Evolutionary conservation across 257 asterid genomes (phyloP).

Genomic region (Capsicum pubescens): DNA sequence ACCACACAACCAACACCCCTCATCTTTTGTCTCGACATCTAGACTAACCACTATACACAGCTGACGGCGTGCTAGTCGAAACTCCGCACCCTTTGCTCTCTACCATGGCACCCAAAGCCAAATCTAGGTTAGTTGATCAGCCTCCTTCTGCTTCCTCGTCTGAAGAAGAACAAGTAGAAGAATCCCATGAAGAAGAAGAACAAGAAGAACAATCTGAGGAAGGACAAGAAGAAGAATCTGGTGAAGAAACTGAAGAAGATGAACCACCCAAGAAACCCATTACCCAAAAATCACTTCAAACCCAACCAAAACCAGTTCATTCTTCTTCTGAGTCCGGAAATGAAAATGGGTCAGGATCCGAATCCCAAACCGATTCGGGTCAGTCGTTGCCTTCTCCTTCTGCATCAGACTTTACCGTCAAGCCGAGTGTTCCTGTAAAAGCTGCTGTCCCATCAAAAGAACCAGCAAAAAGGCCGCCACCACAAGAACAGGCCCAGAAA

Average conservation of each 20-base stretch:
- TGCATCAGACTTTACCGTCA: slow-evolving; percentile 48
- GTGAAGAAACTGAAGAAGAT: slow-evolving; percentile 28
- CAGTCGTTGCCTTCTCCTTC: slow-evolving; percentile 41
- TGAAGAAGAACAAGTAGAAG: slow-evolving; percentile 27
- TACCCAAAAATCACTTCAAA: neutral
- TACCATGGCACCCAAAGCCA: slow-evolving; percentile 36
- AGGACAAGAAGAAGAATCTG: slow-evolving; percentile 30
- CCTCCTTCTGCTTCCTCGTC: slow-evolving; percentile 39
- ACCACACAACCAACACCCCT: neutral
- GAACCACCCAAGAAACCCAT: neutral
- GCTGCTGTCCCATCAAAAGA: slow-evolving; percentile 33
- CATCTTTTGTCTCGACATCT: neutral
- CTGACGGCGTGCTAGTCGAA: slow-evolving; percentile 26
- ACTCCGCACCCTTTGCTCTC: neutral
- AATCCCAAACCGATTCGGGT: slow-evolving; percentile 45
- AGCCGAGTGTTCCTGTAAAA: slow-evolving; percentile 35
- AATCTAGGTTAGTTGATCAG: slow-evolving; percentile 28
- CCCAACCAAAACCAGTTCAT: slow-evolving; percentile 18
- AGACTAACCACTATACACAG: neutral
- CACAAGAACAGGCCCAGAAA: neutral
- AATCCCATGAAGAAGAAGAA: slow-evolving; percentile 27
- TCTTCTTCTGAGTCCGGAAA: slow-evolving; percentile 13
- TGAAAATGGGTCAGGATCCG: slow-evolving; percentile 31
- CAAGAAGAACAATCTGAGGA: slow-evolving; percentile 26
- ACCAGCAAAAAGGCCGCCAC: slow-evolving; percentile 26